Base-by-base conservation (phyloP, 2,329 filamentous ascomycete species). In the Pseudocercospora fijiensis region DNA sequence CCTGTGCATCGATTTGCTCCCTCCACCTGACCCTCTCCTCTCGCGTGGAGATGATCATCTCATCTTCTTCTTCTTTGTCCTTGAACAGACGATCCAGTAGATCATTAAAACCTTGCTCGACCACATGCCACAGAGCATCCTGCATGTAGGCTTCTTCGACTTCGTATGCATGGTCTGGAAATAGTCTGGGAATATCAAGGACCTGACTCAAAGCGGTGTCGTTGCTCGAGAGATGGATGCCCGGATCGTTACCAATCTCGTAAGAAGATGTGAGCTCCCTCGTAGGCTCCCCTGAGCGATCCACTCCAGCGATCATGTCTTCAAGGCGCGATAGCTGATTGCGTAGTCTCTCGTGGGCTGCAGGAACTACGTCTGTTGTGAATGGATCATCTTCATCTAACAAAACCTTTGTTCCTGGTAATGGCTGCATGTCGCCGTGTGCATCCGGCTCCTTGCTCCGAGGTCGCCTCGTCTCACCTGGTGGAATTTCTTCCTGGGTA, bases 51-150 rank as follows among this genome's bases (percentile, higher is more conserved):
- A 85, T 84, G 10, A 88, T 88, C 60, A 86, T 83, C 64, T 95
- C 78, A 16, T 92, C 88, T 18, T 91, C 76, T 67, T 93, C 88
- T 76, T 98, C 94, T 68, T 89, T 89, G 4, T 84, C 82, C 69
- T 89, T 89, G 80, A 99, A 99, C 0, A 99, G 82, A 1, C 88
- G 84, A 73, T 98, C 91, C 0, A 99, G 85, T 1, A 98, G 81
- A 77, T 98, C 92, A 72, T 98, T 97, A 79, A 96, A 91, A 0
- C 92, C 90, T 76, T 96, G 90, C 76, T 97, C 92, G 0, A 91
- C 92, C 30, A 96, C 88, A 75, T 96, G 91, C 73, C 96, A 97
- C 0, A 98, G 80, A 3, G 97, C 90, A 74, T 98, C 92, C 70
- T 90, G 91, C 27, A 68, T 41, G 13, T 66, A 62, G 8, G 67